Evolutionary conservation across 139 green algal genomes (phyloP), one percentile per base, ranked within the genome.

Genomic region (Coccomyxa sp.): DNA sequence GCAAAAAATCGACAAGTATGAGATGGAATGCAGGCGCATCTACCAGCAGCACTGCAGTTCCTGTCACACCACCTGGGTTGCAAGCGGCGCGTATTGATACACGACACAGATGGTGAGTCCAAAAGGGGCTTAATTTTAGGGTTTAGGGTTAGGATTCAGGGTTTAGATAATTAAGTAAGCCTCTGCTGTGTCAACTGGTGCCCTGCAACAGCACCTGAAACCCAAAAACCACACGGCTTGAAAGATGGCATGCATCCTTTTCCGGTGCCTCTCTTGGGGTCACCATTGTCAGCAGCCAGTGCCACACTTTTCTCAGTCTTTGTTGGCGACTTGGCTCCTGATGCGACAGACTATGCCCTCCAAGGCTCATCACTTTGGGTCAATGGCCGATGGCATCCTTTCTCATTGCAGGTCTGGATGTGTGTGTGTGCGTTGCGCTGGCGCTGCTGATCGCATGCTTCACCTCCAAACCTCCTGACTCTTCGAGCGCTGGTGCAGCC

Each of bases 381-480:
- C 7, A 7, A 51, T 51, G 38, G 38, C 38, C 25, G 31, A 77
- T 77, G 71, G 71, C 12, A 31, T 16, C 3, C 27, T 12, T 77
- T 16, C 7, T 3, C 23, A 18, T 15, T 28, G 58, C 87, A 94
- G 91, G 91, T 0, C 67, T 87, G 13, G 90, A 96, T 74, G 82
- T 80, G 17, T 91, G 87, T 76, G 90, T 95, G 0, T 93, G 88
- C 13, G 66, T 92, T 1, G 90, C 89, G 0, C 67, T 93, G 25
- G 92, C 93, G 13, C 60, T 86, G n/a, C 86, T 94, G 78, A 83
- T 95, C 7, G 91, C 88, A 1, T 93, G 89, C 86, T 93, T 87
- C 57, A 32, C 17, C 38, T 51, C 38, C 38, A 7, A 3, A 7
- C 38, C 38, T 7, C 7, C 38, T 51, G 38, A 3, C 38, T 51